Conservation (phyloP, 139 green algal genomes). For the Micractinium sp. region DNA sequence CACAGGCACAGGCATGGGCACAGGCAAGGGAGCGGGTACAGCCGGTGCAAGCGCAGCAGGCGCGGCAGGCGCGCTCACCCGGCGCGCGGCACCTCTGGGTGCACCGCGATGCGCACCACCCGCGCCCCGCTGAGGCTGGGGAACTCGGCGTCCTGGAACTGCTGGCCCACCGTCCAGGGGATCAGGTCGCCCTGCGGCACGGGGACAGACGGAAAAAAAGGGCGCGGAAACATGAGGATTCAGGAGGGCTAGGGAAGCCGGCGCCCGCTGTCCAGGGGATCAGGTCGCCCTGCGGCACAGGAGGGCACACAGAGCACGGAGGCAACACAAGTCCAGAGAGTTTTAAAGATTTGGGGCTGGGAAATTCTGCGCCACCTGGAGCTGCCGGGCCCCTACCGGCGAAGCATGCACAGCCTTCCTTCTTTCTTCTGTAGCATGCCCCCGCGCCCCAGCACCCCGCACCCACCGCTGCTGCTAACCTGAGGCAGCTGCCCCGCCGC, state of each 20-base stretch:
- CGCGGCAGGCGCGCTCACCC: conserved; percentile 58
- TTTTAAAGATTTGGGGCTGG: too few species aligned
- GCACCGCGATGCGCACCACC: conserved; percentile 95
- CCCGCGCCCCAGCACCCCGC: background rate
- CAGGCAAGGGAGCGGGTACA: too few species aligned
- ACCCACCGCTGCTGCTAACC: background rate
- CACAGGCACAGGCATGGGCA: too few species aligned
- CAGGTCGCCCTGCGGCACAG: conserved; percentile 81
- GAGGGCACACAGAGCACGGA: too few species aligned
- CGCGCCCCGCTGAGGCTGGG: conserved; percentile 88
- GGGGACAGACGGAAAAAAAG: too few species aligned
- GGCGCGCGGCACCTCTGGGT: conserved; percentile 87
- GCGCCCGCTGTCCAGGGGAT: conserved; percentile 95
- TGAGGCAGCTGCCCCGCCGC: conserved; percentile 82
- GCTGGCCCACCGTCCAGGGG: conserved; percentile 96
- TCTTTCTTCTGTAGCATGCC: too few species aligned
- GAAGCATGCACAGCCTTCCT: too few species aligned
- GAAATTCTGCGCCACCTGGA: too few species aligned
- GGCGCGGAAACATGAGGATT: too few species aligned
- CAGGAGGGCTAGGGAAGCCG: background rate
- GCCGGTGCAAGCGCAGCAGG: background rate
- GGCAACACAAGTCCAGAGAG: too few species aligned
- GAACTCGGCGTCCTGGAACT: conserved; percentile 97
- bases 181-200: conserved; percentile 89
- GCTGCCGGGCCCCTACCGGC: too few species aligned